phyloP scores from a whole-genome alignment of 768 basidiomycete genomes.

The Mycena chlorophos region DNA sequence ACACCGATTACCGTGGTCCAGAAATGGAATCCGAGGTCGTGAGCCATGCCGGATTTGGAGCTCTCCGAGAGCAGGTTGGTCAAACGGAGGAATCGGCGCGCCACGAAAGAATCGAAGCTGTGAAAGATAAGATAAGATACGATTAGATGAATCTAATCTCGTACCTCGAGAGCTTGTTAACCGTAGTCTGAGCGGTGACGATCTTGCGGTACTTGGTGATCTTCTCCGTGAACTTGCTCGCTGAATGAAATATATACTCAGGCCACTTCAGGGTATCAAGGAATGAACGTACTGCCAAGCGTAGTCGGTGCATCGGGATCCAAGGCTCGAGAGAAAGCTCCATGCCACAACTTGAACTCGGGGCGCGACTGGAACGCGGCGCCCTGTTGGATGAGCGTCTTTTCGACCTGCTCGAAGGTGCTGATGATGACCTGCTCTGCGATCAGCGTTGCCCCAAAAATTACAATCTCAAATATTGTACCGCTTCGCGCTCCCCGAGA shows the following conservation, averaged over 20 bases:
- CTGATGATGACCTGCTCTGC: constrained; percentile 9
- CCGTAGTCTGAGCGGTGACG: constrained; percentile 7
- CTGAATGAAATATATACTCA: constrained; percentile 8
- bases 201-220: constrained; percentile 11
- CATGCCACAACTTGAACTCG: constrained; percentile 13
- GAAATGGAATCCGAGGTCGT: constrained; percentile 11
- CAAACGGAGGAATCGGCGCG: constrained; percentile 6
- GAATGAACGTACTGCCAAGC: constrained; percentile 7
- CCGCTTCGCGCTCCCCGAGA: constrained; percentile 13
- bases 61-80: constrained; percentile 6
- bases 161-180: constrained; percentile 10
- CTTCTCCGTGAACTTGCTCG: no score
- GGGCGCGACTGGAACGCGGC: constrained; percentile 16
- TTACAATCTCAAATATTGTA: background rate
- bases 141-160: background rate
- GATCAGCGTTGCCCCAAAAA: background rate
- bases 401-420: constrained; percentile 7
- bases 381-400: constrained; percentile 16
- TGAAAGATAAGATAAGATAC: background rate
- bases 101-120: constrained; percentile 13
- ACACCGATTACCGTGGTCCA: constrained; percentile 11
- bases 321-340: constrained; percentile 7
- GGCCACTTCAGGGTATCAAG: background rate
- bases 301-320: constrained; percentile 15
- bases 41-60: constrained; percentile 8